These are phyloP conservation scores for Fusarium marasasianum DNA, from an alignment of 2,329 filamentous ascomycete species.

Conservation along the genomic window DNA sequence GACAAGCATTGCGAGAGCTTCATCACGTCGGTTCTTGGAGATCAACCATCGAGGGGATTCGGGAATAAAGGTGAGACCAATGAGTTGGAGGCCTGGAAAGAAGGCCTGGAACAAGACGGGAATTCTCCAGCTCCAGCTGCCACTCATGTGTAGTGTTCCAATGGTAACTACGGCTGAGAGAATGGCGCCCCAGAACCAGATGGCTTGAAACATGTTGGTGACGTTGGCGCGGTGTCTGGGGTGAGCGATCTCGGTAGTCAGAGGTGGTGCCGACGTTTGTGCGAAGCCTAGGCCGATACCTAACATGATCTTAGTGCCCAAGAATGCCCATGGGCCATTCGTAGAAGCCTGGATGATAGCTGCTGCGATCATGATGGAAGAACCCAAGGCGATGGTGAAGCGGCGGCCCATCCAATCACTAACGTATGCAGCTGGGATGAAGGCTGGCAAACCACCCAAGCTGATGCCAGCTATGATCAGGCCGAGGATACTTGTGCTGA, in stretches of 20 bases:
- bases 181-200: slow-evolving; percentile 29
- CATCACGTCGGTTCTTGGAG: slow-evolving; percentile 47
- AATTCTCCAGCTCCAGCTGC: slow-evolving; percentile 28
- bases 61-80: slow-evolving; percentile 1
- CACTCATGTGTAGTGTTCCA: slow-evolving; percentile 21
- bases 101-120: slow-evolving; percentile 18
- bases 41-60: slow-evolving; percentile 57
- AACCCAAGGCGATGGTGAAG: slow-evolving; percentile 22
- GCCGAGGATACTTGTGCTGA: slow-evolving; percentile 22
- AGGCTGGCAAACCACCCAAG: slow-evolving; percentile 27
- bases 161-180: slow-evolving; percentile 21
- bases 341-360: slow-evolving; percentile 14
- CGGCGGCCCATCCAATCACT: slow-evolving; percentile 27
- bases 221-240: slow-evolving; percentile 28
- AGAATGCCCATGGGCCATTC: slow-evolving; percentile 5
- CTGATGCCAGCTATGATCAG: slow-evolving; percentile 34
- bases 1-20: slow-evolving; percentile 57
- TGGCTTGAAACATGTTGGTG: slow-evolving; percentile 29
- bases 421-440: slow-evolving; percentile 23
- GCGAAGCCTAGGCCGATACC: slow-evolving; percentile 29
- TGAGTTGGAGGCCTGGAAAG: slow-evolving; percentile 12
- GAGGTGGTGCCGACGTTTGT: slow-evolving; percentile 22
- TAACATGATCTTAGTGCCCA: slow-evolving; percentile 23
- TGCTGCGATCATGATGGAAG: slow-evolving; percentile 16
- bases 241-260: slow-evolving; percentile 26